Base-by-base conservation (phyloP, 2,329 filamentous ascomycete species). In the Fusarium xyrophilum region DNA sequence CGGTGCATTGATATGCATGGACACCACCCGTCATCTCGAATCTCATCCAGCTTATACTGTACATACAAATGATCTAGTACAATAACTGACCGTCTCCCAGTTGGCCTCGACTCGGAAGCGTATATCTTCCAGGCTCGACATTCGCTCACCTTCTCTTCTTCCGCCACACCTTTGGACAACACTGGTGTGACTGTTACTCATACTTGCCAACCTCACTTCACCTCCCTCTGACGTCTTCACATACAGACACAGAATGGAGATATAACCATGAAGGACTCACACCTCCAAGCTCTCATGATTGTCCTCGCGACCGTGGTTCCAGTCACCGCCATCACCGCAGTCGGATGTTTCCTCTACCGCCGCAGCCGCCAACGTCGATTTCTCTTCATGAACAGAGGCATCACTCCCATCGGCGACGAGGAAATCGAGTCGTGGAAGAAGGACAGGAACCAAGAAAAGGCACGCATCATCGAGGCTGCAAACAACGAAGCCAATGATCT, bases 361-460 rank as follows among this genome's bases (percentile, higher is more conserved):
- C 77, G 80, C 52, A 76, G 80, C 19, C 79, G 65, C 36, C 65
- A 69, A 59, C 80, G 80, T 42, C 79, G 75, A 46, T 72, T 76
- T 28, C 79, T 79, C 7, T 80, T 88, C 57, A 81, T 86, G 68
- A 80, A 82, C 52, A 80, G 88, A 52, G 86, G 85, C 48, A 85
- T 86, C 44, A 86, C 86, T 0, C 88, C 88, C 15, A 88, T 90
- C 62, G 83, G 85, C 65, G 88, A 90, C 70, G 87, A 89, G 63
- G 88, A 90, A 74, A 90, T 90, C 61, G 86, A 86, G 69, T 88
- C 86, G 7, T 90, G 88, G 88, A 88, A 86, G 72, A 77, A 79
- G 30, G 79, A 78, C 55, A 75, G 73, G 53, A 52, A 51, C 50
- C 68, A 74, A 40, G 74, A 79, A 69, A 77, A 79, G 73, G 69